phyloP scores from a whole-genome alignment of 148 eudicot genomes.

The Rhododendron molle region DNA sequence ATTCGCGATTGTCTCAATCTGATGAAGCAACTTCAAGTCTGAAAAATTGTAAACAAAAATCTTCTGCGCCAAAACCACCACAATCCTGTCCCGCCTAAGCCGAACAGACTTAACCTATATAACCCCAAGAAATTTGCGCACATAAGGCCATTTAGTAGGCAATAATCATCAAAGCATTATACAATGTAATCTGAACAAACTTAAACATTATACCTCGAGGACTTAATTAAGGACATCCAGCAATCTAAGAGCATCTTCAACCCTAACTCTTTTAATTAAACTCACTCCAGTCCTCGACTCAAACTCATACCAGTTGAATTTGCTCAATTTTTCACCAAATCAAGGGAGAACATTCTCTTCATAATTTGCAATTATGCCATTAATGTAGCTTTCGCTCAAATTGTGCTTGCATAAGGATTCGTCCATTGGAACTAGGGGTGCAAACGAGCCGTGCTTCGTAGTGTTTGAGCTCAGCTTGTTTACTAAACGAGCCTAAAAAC shows the following conservation, averaged over 20 bases:
- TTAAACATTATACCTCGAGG: not conserved
- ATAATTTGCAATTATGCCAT: not conserved
- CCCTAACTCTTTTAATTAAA: not conserved
- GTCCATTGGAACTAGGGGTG: not conserved
- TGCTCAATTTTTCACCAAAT: not conserved
- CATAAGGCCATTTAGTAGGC: not conserved
- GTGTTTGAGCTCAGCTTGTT: too few relatives aligned
- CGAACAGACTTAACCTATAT: slow-evolving; percentile 43
- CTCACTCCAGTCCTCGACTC: not conserved
- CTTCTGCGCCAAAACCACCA: slow-evolving; percentile 43
- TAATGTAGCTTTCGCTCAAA: not conserved
- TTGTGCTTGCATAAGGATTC: not conserved
- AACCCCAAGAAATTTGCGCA: not conserved
- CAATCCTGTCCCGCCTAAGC: slow-evolving; percentile 54
- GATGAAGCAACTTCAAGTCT: slow-evolving; percentile 56
- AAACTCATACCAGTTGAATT: not conserved
- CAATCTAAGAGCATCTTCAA: not conserved
- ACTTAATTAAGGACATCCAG: not conserved
- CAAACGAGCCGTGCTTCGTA: too few relatives aligned
- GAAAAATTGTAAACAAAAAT: slow-evolving; percentile 53
- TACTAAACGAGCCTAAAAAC: too few relatives aligned
- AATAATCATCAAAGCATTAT: not conserved
- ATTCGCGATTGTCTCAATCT: slow-evolving; percentile 57
- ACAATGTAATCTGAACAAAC: not conserved
- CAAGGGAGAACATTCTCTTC: not conserved